phyloP scores from a whole-genome alignment of 306 rosid species.

The Coriaria nepalensis region DNA sequence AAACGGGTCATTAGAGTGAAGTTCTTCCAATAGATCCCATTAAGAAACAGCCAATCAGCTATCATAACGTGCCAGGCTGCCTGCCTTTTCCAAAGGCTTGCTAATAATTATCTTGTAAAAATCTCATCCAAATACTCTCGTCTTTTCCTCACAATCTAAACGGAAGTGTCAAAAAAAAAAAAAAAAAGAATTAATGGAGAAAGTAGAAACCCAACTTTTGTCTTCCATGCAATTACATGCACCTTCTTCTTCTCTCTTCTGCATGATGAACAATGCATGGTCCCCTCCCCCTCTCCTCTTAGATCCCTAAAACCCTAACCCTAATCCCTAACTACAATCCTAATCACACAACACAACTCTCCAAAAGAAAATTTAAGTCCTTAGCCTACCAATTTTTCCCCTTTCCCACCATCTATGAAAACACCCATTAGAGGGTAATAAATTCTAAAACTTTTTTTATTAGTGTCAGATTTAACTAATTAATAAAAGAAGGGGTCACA shows the following conservation, averaged over 20 bases:
- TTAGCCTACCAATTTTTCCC: conserved; percentile 18
- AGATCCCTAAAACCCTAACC: conserved; percentile 2
- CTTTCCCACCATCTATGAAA: conserved; percentile 2
- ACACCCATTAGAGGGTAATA: neutral
- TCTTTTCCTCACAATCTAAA: conserved; percentile 7
- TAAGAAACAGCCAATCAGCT: too few relatives aligned
- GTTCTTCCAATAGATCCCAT: too few relatives aligned
- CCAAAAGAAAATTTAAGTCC: conserved; percentile 4
- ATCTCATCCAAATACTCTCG: too few relatives aligned
- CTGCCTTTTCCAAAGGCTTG: too few relatives aligned
- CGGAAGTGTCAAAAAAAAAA: conserved; percentile 15
- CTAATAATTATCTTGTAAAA: too few relatives aligned
- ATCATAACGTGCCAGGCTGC: too few relatives aligned
- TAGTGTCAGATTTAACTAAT: too few relatives aligned
- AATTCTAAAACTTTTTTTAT: conserved; percentile 1
- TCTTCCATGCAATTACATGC: conserved; percentile 41
- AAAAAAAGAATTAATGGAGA: neutral
- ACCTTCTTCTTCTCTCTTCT: conserved; percentile 20
- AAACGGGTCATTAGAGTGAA: too few relatives aligned
- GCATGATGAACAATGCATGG: conserved; percentile 24
- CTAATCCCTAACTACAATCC: conserved; percentile 7
- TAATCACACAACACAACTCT: conserved; percentile 9
- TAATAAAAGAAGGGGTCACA: conserved; percentile 1
- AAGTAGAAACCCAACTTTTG: conserved; percentile 25
- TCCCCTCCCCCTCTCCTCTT: conserved; percentile 16